A percentile compares a stretch with the other conserved stretches of the same genome.
Evolutionary conservation across 306 rosid genomes (phyloP).

Genomic region (Alnus glutinosa): DNA sequence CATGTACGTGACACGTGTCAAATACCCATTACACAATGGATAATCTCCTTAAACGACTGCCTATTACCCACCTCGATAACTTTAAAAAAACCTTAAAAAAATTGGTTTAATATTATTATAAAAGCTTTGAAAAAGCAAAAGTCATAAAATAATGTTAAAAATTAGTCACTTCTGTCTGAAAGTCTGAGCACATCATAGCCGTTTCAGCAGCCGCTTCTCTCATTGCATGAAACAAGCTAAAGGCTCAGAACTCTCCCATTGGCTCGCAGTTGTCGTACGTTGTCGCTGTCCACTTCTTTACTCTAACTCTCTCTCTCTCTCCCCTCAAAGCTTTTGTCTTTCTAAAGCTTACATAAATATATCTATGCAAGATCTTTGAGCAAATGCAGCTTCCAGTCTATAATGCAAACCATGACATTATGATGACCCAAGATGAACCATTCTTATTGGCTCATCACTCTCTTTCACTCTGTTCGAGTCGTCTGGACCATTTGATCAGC

Average conservation of each 20-base stretch:
- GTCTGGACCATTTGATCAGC: slow-evolving; percentile 19
- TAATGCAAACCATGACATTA: slow-evolving; percentile 42
- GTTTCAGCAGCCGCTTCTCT: slow-evolving; percentile 44
- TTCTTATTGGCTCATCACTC: slow-evolving; percentile 42
- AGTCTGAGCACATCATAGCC: slow-evolving; percentile 57
- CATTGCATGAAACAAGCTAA: slow-evolving; percentile 55
- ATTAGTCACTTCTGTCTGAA: slow-evolving; percentile 43
- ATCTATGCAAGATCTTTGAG: slow-evolving; percentile 50
- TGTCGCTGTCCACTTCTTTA: slow-evolving; percentile 24
- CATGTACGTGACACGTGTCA: slow-evolving; percentile 27
- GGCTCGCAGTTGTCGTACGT: slow-evolving; percentile 56
- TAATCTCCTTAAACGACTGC: slow-evolving; percentile 30
- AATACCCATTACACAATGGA: slow-evolving; percentile 45
- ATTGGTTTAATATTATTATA: not conserved
- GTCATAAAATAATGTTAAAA: slow-evolving; percentile 19
- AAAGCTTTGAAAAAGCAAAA: not conserved
- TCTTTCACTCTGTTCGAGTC: slow-evolving; percentile 34
- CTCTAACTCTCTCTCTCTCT: slow-evolving; percentile 12
- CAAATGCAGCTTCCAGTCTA: slow-evolving; percentile 45
- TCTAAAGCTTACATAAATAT: slow-evolving; percentile 48
- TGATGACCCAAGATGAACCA: slow-evolving; percentile 34
- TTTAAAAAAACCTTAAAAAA: slow-evolving; percentile 10
- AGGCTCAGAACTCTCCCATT: slow-evolving; percentile 58
- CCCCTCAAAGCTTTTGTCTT: slow-evolving; percentile 4
- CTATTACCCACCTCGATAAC: slow-evolving; percentile 45